These are phyloP conservation scores for Angomonas desouzai DNA, from an alignment of 208 protist species.

Conservation along the genomic window DNA sequence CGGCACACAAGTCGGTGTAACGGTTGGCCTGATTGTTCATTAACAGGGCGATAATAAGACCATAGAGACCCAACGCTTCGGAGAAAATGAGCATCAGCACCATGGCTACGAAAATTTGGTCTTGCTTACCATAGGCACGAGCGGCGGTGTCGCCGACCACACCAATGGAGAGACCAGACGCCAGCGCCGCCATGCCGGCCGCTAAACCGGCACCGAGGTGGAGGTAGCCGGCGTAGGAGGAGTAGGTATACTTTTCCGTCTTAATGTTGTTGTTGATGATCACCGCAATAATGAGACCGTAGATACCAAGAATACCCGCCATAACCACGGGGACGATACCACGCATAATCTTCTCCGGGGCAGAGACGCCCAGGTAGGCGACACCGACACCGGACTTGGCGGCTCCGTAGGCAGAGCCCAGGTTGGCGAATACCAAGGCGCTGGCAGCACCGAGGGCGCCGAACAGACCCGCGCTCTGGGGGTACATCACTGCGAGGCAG, in stretches of 20 bases:
- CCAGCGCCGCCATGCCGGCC: conserved; percentile 93
- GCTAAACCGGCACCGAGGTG: conserved; percentile 97
- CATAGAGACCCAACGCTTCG: conserved; percentile 98
- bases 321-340: conserved; percentile 93
- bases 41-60: conserved; percentile 98
- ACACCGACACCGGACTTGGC: conserved; percentile 98
- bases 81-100: conserved; percentile 99
- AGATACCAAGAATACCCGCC: conserved; percentile 99
- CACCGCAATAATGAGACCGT: conserved; percentile 99
- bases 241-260: conserved; percentile 70
- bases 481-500: conserved; percentile 77
- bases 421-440: conserved; percentile 89
- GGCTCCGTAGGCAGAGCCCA: conserved; percentile 98
- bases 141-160: conserved; percentile 98
- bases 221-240: conserved; percentile 86
- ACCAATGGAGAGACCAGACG: conserved; percentile 98
- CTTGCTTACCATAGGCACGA: conserved; percentile 92
- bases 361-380: conserved; percentile 95
- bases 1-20: conserved; percentile 63
- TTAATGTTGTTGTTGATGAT: conserved; percentile 95
- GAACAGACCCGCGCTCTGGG: conserved; percentile 75
- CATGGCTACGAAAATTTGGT: conserved; percentile 99
- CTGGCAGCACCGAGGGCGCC: conserved; percentile 68
- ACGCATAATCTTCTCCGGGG: conserved; percentile 95
- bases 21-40: conserved; percentile 90